These are phyloP conservation scores for Candida sanyiensis DNA, from an alignment of 805 yeast species.

Conservation along the genomic window DNA sequence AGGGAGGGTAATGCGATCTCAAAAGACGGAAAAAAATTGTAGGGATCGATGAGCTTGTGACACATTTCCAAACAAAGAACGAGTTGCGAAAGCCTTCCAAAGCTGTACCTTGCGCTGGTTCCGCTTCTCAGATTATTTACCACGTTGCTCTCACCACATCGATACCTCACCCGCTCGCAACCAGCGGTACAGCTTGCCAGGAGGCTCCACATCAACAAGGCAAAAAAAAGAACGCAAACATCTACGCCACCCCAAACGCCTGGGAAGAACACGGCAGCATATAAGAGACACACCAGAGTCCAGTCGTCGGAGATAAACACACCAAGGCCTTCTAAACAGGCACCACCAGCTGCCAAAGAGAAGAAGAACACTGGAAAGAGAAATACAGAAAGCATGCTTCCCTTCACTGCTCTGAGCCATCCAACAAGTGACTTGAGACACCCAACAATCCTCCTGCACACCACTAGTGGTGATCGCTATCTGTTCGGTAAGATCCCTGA, in stretches of 20 bases:
- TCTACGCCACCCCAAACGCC: too few species aligned
- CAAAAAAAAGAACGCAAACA: not conserved
- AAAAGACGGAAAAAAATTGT: constrained; percentile 2
- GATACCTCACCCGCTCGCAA: constrained; percentile 5
- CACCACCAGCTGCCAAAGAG: not conserved
- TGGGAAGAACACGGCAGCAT: too few species aligned
- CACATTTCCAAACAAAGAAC: not conserved
- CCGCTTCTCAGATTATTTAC: not conserved
- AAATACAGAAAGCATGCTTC: constrained; percentile 36
- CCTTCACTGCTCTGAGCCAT: constrained; percentile 49
- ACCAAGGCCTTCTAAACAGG: not conserved
- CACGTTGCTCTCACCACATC: not conserved
- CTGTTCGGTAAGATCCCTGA: constrained; percentile 79
- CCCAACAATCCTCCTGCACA: constrained; percentile 47
- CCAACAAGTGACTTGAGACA: constrained; percentile 55
- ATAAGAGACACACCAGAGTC: too few species aligned
- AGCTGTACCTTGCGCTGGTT: not conserved
- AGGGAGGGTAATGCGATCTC: constrained; percentile 10
- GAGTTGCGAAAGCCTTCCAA: too few species aligned
- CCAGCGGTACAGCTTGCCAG: constrained; percentile 12
- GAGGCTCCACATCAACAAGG: constrained; percentile 6
- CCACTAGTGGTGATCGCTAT: constrained; percentile 37
- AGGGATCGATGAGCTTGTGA: not conserved
- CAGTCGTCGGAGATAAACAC: not conserved
- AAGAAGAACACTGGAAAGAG: too few species aligned